Conservation (phyloP, 225 moss, liverwort and hornwort genomes). For the Lunularia cruciata region DNA sequence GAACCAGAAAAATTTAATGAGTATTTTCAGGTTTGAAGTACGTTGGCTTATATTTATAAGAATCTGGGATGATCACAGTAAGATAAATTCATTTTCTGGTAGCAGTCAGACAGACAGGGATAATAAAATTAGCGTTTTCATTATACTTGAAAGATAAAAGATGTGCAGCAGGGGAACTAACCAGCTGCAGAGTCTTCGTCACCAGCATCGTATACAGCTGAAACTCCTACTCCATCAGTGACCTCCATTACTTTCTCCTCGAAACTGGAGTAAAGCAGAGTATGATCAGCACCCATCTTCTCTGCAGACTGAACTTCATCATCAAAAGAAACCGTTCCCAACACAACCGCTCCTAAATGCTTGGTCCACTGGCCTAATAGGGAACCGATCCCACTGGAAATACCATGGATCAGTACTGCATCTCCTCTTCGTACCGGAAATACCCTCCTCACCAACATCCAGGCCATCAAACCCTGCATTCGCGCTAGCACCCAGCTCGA, state of each 20-base stretch:
- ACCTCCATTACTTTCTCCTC: constrained; percentile 37
- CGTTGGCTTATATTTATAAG: no score
- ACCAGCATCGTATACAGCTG: constrained; percentile 27
- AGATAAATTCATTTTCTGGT: no score
- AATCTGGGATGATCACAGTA: no score
- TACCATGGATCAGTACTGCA: constrained; percentile 36
- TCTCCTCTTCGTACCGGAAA: constrained; percentile 32
- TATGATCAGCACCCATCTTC: constrained; percentile 33
- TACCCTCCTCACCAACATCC: constrained; percentile 55
- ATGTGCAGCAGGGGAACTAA: neutral
- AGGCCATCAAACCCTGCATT: constrained; percentile 46
- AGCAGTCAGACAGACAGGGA: no score
- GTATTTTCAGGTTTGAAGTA: no score
- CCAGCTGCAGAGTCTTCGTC: constrained; percentile 32
- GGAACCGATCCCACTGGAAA: constrained; percentile 40
- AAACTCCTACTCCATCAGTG: constrained; percentile 44
- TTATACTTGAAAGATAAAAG: neutral
- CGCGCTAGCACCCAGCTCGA: constrained; percentile 18
- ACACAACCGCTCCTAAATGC: constrained; percentile 33
- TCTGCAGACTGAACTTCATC: constrained; percentile 30
- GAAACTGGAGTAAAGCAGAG: constrained; percentile 30
- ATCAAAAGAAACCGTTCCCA: constrained; percentile 34
- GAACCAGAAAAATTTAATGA: no score
- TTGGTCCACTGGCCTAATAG: constrained; percentile 42
- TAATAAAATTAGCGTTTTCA: no score